Percentiles rank a stretch among this genome's conserved stretches.
Conservation (phyloP, 1,284 basidiomycete species). For the Retiboletus flavoniger region DNA sequence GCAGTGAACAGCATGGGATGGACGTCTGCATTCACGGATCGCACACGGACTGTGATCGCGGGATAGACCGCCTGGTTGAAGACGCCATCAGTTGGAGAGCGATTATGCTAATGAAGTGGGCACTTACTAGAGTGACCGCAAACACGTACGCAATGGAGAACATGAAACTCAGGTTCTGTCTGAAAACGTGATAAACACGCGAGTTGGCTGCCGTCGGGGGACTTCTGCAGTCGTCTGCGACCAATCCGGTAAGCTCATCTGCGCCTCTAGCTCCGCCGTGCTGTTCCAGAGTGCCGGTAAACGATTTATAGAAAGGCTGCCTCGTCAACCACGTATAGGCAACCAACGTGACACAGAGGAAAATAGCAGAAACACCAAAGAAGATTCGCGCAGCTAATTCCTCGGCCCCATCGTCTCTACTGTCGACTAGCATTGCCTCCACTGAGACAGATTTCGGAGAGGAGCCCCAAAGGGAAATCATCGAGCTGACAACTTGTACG, state of each 20-base stretch:
- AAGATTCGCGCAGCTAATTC: slow-evolving; percentile 66
- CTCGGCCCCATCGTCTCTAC: slow-evolving; percentile 47
- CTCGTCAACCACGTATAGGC: slow-evolving; percentile 60
- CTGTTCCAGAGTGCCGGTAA: slow-evolving; percentile 45
- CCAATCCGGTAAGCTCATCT: slow-evolving; percentile 37
- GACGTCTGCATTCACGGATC: slow-evolving; percentile 56
- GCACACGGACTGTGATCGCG: slow-evolving; percentile 76
- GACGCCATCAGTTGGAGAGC: not conserved
- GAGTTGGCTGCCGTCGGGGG: slow-evolving; percentile 33
- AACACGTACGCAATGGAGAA: slow-evolving; percentile 76
- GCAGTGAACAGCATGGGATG: slow-evolving; percentile 69
- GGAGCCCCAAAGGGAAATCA: slow-evolving; percentile 50
- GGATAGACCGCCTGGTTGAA: slow-evolving; percentile 74
- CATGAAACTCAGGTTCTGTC: slow-evolving; percentile 67
- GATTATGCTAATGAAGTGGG: not conserved
- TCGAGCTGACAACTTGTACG: slow-evolving; percentile 67
- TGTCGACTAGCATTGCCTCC: not conserved
- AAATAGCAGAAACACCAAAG: slow-evolving; percentile 69
- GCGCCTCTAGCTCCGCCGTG: slow-evolving; percentile 23
- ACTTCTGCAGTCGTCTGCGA: slow-evolving; percentile 29
- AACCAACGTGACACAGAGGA: slow-evolving; percentile 52
- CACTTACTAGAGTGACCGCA: slow-evolving; percentile 72
- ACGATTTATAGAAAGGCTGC: slow-evolving; percentile 55
- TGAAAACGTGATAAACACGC: slow-evolving; percentile 55
- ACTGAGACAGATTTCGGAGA: slow-evolving; percentile 20